Percentiles rank a stretch among this genome's conserved stretches.
Evolutionary conservation across 495 filamentous ascomycete species (phyloP).

Genomic region (Aspergillus panamensis): DNA sequence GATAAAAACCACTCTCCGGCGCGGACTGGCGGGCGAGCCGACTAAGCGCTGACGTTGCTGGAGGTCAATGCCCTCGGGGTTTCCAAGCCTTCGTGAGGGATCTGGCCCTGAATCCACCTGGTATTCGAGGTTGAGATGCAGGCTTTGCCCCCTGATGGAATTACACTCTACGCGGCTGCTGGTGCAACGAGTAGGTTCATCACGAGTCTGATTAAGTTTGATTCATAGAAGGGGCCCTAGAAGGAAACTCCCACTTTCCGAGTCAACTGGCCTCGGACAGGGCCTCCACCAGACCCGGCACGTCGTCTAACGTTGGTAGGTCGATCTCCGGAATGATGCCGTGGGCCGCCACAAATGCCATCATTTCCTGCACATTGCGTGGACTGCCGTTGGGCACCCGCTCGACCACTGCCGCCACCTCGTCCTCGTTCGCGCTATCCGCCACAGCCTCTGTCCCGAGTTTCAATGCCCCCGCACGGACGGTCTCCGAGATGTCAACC

Average conservation of each 20-base stretch:
- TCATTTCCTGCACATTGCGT: background rate
- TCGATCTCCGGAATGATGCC: background rate
- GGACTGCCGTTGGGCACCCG: background rate
- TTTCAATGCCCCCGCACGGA: background rate
- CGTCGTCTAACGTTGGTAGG: background rate
- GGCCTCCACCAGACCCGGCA: background rate
- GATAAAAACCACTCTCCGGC: too few species aligned
- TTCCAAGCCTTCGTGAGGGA: too few species aligned
- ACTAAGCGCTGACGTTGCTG: too few species aligned
- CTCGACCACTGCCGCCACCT: background rate
- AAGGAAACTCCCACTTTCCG: background rate
- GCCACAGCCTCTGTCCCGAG: background rate
- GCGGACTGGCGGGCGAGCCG: too few species aligned
- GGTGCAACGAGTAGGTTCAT: background rate
- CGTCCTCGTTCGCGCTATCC: background rate
- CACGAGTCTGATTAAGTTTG: background rate
- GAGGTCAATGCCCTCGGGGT: too few species aligned
- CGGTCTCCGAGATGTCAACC: background rate
- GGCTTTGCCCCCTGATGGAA: too few species aligned
- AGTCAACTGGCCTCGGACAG: background rate
- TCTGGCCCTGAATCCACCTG: too few species aligned
- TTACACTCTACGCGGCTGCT: background rate
- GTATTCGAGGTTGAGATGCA: too few species aligned
- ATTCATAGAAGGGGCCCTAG: background rate
- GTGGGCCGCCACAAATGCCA: background rate